These are phyloP conservation scores for Pseudocercospora fuligena DNA, from an alignment of 2,329 filamentous ascomycete species.

Conservation along the genomic window DNA sequence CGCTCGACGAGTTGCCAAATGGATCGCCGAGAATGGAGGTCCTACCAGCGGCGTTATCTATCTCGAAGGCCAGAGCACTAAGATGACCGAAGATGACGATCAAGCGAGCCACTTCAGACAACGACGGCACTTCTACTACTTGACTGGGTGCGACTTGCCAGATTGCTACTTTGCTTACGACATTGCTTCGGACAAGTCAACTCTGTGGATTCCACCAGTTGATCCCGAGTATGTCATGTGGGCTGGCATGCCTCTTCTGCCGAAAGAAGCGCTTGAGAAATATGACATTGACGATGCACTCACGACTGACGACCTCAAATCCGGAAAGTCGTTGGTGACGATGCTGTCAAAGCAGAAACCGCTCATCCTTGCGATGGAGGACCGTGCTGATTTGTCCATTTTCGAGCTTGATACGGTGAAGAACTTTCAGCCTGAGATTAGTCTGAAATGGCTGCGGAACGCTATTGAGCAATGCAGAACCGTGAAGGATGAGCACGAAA, in stretches of 20 bases:
- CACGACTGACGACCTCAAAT: slow-evolving; percentile 68
- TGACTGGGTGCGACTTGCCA: slow-evolving; percentile 81
- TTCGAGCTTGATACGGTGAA: slow-evolving; percentile 65
- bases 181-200: slow-evolving; percentile 72
- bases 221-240: slow-evolving; percentile 91
- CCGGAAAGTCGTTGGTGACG: slow-evolving; percentile 65
- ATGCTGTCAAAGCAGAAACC: slow-evolving; percentile 41
- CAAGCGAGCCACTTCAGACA: slow-evolving; percentile 71
- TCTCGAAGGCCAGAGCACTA: slow-evolving; percentile 81
- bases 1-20: slow-evolving; percentile 79
- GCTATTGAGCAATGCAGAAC: slow-evolving; percentile 83
- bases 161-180: slow-evolving; percentile 87
- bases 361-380: slow-evolving; percentile 75
- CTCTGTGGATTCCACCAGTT: slow-evolving; percentile 88
- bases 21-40: slow-evolving; percentile 69
- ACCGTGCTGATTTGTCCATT: slow-evolving; percentile 63
- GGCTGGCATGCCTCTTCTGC: slow-evolving; percentile 85
- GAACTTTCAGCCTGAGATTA: slow-evolving; percentile 68
- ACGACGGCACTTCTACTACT: slow-evolving; percentile 85
- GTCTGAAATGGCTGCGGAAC: slow-evolving; percentile 59
- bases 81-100: slow-evolving; percentile 78
- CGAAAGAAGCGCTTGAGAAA: slow-evolving; percentile 70
- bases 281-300: slow-evolving; percentile 62
- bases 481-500: slow-evolving; percentile 82
- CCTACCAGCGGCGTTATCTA: slow-evolving; percentile 77